phyloP scores from a whole-genome alignment of 768 basidiomycete genomes.

The Nevesoporus exiguus region DNA sequence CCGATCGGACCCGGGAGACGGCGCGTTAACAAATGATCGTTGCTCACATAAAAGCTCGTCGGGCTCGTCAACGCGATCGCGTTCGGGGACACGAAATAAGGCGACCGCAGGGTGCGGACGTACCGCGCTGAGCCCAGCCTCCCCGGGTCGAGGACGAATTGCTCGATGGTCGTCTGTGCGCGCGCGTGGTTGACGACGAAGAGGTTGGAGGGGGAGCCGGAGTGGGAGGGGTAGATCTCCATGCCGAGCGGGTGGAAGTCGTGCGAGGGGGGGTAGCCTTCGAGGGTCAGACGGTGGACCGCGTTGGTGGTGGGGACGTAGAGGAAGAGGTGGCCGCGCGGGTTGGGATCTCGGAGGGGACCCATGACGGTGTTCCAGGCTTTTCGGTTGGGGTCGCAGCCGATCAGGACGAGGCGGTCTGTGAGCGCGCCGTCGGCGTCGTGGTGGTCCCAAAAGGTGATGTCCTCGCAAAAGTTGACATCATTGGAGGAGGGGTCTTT shows the following conservation, averaged over 20 bases:
- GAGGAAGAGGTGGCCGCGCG: slow-evolving; percentile 61
- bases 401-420: slow-evolving; percentile 43
- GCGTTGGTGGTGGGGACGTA: slow-evolving; percentile 32
- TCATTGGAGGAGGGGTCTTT: slow-evolving; percentile 30
- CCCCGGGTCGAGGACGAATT: slow-evolving; percentile 53
- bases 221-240: slow-evolving; percentile 51
- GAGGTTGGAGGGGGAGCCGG: slow-evolving; percentile 49
- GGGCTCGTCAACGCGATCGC: slow-evolving; percentile 62
- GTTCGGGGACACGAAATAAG: slow-evolving; percentile 63
- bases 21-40: slow-evolving; percentile 68
- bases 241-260: slow-evolving; percentile 74
- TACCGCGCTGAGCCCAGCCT: slow-evolving; percentile 44
- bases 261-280: slow-evolving; percentile 51
- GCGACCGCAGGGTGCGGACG: slow-evolving; percentile 57
- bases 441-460: slow-evolving; percentile 58
- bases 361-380: slow-evolving; percentile 80
- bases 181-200: slow-evolving; percentile 72
- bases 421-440: slow-evolving; percentile 37
- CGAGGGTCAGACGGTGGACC: slow-evolving; percentile 42
- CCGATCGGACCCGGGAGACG: slow-evolving; percentile 52
- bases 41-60: slow-evolving; percentile 66
- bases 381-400: slow-evolving; percentile 44
- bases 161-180: slow-evolving; percentile 58
- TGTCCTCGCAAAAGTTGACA: slow-evolving; percentile 60
- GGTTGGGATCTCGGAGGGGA: slow-evolving; percentile 54